Percentiles rank a stretch among this genome's conserved stretches.
Evolutionary conservation across 2,329 filamentous ascomycete genomes (phyloP).

Genomic region (Arthroderma sp.): DNA sequence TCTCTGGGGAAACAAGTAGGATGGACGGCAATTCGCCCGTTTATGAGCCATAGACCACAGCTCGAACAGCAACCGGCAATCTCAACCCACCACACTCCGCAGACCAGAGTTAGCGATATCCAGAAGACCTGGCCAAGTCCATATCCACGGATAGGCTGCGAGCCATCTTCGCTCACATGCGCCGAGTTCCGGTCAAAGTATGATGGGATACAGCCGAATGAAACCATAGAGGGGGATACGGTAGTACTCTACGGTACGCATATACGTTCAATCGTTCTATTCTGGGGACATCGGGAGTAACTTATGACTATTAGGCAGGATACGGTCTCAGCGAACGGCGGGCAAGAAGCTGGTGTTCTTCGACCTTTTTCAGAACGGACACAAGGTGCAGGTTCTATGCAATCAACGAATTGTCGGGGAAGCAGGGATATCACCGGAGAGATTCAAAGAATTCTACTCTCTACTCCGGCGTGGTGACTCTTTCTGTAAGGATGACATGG

Average conservation of each 20-base stretch:
- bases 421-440: slow-evolving; percentile 28
- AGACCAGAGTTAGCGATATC: slow-evolving; percentile 27
- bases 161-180: slow-evolving; percentile 24
- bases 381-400: slow-evolving; percentile 63
- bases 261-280: neutral
- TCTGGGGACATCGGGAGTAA: slow-evolving; percentile 17
- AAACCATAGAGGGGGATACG: slow-evolving; percentile 30
- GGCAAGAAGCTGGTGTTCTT: slow-evolving; percentile 76
- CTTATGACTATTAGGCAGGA: slow-evolving; percentile 52
- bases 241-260: slow-evolving; percentile 36
- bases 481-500: slow-evolving; percentile 49
- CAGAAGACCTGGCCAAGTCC: slow-evolving; percentile 24
- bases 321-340: slow-evolving; percentile 57
- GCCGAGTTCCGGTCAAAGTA: slow-evolving; percentile 30
- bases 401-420: slow-evolving; percentile 43
- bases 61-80: neutral
- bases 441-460: slow-evolving; percentile 50
- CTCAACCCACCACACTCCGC: neutral
- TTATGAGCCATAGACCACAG: neutral
- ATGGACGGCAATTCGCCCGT: neutral
- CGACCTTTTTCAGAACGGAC: slow-evolving; percentile 61
- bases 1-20: neutral
- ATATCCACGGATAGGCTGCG: slow-evolving; percentile 29
- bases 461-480: slow-evolving; percentile 70
- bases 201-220: slow-evolving; percentile 25